These are phyloP conservation scores for Sisymbrium irio DNA, from an alignment of 345 rosid species.

Conservation along the genomic window DNA sequence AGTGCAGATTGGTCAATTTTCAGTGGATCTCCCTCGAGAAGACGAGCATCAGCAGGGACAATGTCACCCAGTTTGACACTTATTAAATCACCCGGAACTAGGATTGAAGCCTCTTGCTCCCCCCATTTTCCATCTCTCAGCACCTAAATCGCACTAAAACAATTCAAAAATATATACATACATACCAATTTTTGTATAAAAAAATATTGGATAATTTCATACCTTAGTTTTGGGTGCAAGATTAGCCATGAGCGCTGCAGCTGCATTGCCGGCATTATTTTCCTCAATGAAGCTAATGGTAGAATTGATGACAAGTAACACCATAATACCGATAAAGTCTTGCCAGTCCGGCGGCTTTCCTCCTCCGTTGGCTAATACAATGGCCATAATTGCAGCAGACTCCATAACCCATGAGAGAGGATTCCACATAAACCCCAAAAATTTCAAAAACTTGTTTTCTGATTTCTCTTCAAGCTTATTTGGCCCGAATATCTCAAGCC, in stretches of 20 bases:
- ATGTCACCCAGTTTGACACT: slow-evolving; percentile 92
- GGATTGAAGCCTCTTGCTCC: slow-evolving; percentile 73
- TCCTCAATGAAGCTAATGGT: slow-evolving; percentile 96
- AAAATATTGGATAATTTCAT: not conserved
- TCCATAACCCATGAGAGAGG: slow-evolving; percentile 99
- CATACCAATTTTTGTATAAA: not conserved
- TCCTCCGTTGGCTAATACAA: slow-evolving; percentile 87
- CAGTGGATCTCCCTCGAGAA: slow-evolving; percentile 83
- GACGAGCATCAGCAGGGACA: slow-evolving; percentile 92
- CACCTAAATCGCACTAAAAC: slow-evolving; percentile 45
- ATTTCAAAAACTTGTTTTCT: slow-evolving; percentile 74
- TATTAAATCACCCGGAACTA: slow-evolving; percentile 90
- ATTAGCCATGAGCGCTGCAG: slow-evolving; percentile 94
- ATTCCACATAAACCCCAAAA: slow-evolving; percentile 96
- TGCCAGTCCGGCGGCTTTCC: slow-evolving; percentile 95
- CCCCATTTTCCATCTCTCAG: slow-evolving; percentile 82
- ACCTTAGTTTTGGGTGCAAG: slow-evolving; percentile 92
- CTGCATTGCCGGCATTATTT: slow-evolving; percentile 93
- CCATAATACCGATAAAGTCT: slow-evolving; percentile 76
- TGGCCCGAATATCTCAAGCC: slow-evolving; percentile 71
- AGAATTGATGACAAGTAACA: slow-evolving; percentile 77
- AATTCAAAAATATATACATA: no score
- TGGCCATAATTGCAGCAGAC: slow-evolving; percentile 88
- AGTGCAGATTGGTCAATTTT: slow-evolving; percentile 93
- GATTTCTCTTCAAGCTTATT: slow-evolving; percentile 88